These are phyloP conservation scores for Achaetomiella virescens DNA, from an alignment of 495 filamentous ascomycete species.

Conservation along the genomic window DNA sequence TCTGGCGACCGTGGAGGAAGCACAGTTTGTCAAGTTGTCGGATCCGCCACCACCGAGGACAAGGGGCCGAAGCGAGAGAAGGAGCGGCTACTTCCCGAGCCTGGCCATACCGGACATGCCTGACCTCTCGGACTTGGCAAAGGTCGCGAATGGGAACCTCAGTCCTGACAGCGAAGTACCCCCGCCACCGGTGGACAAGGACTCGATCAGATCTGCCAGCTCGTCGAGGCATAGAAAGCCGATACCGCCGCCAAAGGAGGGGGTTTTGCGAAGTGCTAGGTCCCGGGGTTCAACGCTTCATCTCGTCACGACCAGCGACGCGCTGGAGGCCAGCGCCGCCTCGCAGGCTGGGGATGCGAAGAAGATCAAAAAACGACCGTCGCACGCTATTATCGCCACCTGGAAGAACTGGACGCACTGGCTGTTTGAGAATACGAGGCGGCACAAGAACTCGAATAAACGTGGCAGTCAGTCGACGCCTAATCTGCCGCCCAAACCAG, in stretches of 20 bases:
- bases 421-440: slow-evolving; percentile 44
- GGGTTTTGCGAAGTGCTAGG: slow-evolving; percentile 50
- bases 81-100: slow-evolving; percentile 46
- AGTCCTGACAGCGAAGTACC: slow-evolving; percentile 44
- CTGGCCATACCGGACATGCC: slow-evolving; percentile 59
- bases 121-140: slow-evolving; percentile 57
- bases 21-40: slow-evolving; percentile 28
- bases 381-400: slow-evolving; percentile 53
- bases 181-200: slow-evolving; percentile 70
- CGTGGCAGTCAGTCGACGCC: slow-evolving; percentile 50
- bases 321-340: slow-evolving; percentile 24
- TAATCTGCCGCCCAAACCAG: slow-evolving; percentile 40
- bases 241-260: slow-evolving; percentile 81
- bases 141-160: slow-evolving; percentile 28
- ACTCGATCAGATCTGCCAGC: slow-evolving; percentile 62
- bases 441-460: slow-evolving; percentile 36
- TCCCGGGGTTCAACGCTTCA: slow-evolving; percentile 75
- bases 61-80: slow-evolving; percentile 46
- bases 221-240: slow-evolving; percentile 64
- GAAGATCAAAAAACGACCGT: slow-evolving; percentile 43
- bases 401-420: slow-evolving; percentile 64
- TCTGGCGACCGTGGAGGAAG: slow-evolving; percentile 72
- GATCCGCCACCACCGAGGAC: slow-evolving; percentile 53
- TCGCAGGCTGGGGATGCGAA: slow-evolving; percentile 27
- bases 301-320: slow-evolving; percentile 59